phyloP scores from a whole-genome alignment of 768 basidiomycete genomes.

The Chalciporus sphaerocephalus region DNA sequence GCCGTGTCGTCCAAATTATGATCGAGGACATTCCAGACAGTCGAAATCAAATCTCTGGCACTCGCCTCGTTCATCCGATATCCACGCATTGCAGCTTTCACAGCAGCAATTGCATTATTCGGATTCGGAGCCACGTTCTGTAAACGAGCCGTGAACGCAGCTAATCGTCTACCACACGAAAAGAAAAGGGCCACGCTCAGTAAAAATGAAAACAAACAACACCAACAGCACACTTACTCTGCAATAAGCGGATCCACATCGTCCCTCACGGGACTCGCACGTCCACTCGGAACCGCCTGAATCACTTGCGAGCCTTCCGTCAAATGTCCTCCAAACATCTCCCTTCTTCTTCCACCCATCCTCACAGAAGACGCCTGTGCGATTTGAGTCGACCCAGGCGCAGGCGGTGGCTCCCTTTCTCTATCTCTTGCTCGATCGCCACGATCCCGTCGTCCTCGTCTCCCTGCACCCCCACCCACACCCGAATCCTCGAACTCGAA shows the following conservation, averaged over 20 bases:
- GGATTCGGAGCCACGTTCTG: constrained; percentile 55
- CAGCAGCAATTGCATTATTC: constrained; percentile 51
- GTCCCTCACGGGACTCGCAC: constrained; percentile 31
- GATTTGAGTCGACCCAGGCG: constrained; percentile 25
- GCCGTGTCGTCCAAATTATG: constrained; percentile 67
- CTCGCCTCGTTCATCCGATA: constrained; percentile 74
- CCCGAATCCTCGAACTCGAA: constrained; percentile 66
- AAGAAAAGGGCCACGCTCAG: background rate
- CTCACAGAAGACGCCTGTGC: constrained; percentile 29
- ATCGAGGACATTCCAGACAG: constrained; percentile 78
- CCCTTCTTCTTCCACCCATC: constrained; percentile 45
- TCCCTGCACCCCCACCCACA: constrained; percentile 37
- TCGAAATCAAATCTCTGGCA: constrained; percentile 82
- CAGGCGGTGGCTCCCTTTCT: constrained; percentile 31
- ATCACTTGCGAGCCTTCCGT: constrained; percentile 32
- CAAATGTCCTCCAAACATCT: constrained; percentile 58
- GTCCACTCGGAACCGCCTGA: constrained; percentile 22
- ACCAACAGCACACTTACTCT: constrained; percentile 48
- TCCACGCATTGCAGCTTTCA: constrained; percentile 72
- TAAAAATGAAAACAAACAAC: background rate
- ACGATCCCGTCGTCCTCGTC: constrained; percentile 44
- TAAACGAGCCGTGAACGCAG: constrained; percentile 61
- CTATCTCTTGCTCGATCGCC: constrained; percentile 51
- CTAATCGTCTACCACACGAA: constrained; percentile 52
- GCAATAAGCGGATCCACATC: constrained; percentile 51